Base-by-base conservation (phyloP, 164 flowering plant genomes). In the Chimonanthus salicifolius region DNA sequence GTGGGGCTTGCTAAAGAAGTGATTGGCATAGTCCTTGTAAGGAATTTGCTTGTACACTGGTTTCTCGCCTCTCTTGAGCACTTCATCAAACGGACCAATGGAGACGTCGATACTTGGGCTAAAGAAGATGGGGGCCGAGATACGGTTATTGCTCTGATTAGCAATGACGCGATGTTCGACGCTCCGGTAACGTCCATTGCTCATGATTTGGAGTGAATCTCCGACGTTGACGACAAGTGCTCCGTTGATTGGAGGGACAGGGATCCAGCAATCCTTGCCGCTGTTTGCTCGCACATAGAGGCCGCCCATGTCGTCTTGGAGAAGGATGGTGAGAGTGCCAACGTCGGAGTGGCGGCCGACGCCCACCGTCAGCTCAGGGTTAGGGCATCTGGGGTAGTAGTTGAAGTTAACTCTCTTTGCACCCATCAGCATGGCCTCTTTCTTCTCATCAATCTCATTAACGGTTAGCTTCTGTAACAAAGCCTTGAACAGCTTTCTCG, bases 271-370 rank as follows among this genome's bases (percentile, higher is more conserved):
- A 33, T 33, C 33, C 33, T 33, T 33, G 33, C 33, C 33, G 33
- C 33, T 33, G 20, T 76, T 67, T 5, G 63, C 79, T 64, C 63
- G 68, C 4, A 77, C 79, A 44, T 21, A 77, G 47, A 77, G 79
- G 4, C 79, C 79, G 20, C 79, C 79, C 11, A 77, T 77, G 13
- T 72, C 75, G n/a, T 77, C 79, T 67, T 77, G 79, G 5, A 77
- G 51, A 18, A 77, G 75, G 20, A 77, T 51, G 16, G 79, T 77
- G 58, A 77, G 72, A 11, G 75, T 64, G 1, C 72, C 79, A 45
- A 77, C 15, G 62, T 77, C 75, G 11, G 33, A 33, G 33, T 33
- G 33, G 33, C 33, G 33, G 33, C 33, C 33, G 2, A 33, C 33
- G 1, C 33, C 75, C 2, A 72, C 76, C 0, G 75, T 77, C 0